phyloP scores from a whole-genome alignment of 1,139 yeast genomes.

The Yamadazyma triangularis region DNA sequence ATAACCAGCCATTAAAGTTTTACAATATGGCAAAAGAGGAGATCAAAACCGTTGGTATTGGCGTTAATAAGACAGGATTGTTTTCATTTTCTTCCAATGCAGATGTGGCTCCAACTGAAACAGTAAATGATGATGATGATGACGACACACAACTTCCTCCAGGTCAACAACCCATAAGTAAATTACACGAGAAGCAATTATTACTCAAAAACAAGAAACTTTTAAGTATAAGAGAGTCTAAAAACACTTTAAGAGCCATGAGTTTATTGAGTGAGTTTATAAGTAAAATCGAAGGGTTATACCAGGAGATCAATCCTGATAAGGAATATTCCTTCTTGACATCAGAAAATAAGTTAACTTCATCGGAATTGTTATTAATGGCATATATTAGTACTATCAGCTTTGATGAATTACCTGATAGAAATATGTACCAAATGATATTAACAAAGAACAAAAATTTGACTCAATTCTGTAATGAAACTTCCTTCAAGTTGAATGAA shows the following conservation, averaged over 20 bases:
- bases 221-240: slow-evolving; percentile 42
- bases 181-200: slow-evolving; percentile 47
- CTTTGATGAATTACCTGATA: slow-evolving; percentile 37
- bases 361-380: slow-evolving; percentile 9
- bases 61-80: slow-evolving; percentile 25
- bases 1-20: slow-evolving; percentile 62
- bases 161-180: slow-evolving; percentile 41
- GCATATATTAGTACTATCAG: slow-evolving; percentile 39
- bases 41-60: slow-evolving; percentile 37
- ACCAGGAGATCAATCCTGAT: neutral
- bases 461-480: neutral
- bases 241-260: slow-evolving; percentile 50
- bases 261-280: slow-evolving; percentile 16
- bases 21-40: slow-evolving; percentile 46
- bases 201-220: slow-evolving; percentile 40
- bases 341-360: slow-evolving; percentile 1
- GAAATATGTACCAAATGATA: slow-evolving; percentile 22
- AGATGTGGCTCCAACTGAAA: slow-evolving; percentile 1
- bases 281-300: neutral
- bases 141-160: slow-evolving; percentile 10
- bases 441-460: slow-evolving; percentile 2
- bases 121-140: slow-evolving; percentile 14
- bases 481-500: slow-evolving; percentile 2
- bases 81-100: slow-evolving; percentile 12
- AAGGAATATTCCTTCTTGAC: neutral